These are phyloP conservation scores for Phytopythium boreale DNA, from an alignment of 352 stramenopile species.

Conservation along the genomic window DNA sequence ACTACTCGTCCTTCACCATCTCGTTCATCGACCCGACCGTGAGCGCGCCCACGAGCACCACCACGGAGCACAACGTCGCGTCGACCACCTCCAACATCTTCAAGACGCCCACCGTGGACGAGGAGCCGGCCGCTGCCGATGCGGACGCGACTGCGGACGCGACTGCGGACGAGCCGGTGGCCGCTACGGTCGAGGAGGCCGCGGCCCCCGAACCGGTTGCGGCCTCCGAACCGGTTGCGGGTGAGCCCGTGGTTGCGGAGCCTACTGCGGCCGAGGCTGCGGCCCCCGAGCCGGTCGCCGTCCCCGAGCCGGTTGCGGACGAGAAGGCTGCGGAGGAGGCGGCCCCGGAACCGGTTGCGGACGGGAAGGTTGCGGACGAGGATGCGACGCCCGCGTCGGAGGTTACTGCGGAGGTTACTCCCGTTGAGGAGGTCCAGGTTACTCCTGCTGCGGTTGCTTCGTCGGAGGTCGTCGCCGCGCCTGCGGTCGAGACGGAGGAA, in stretches of 20 bases:
- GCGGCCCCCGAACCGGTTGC: no score
- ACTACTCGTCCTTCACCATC: slow-evolving; percentile 54
- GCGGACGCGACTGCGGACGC: no score
- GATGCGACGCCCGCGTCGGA: no score
- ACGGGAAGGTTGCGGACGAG: no score
- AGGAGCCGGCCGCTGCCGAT: background rate
- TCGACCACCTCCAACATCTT: slow-evolving; percentile 11
- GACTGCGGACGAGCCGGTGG: background rate
- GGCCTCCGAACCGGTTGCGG: background rate
- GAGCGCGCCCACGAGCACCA: slow-evolving; percentile 24
- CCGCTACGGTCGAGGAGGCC: background rate
- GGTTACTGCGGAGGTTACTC: no score
- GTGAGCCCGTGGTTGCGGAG: background rate
- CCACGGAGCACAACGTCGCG: slow-evolving; percentile 27
- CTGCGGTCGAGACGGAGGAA: background rate
- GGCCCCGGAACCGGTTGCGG: no score
- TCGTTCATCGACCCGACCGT: slow-evolving; percentile 50
- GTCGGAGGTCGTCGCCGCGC: background rate
- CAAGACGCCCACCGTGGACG: background rate
- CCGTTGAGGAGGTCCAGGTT: no score
- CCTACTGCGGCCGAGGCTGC: no score
- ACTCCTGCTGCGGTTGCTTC: background rate
- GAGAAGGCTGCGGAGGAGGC: no score
- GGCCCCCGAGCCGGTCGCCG: no score
- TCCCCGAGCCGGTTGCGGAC: no score